A percentile compares a stretch with the other conserved stretches of the same genome.
Evolutionary conservation across 768 basidiomycete genomes (phyloP).

Genomic region (Vararia minispora): DNA sequence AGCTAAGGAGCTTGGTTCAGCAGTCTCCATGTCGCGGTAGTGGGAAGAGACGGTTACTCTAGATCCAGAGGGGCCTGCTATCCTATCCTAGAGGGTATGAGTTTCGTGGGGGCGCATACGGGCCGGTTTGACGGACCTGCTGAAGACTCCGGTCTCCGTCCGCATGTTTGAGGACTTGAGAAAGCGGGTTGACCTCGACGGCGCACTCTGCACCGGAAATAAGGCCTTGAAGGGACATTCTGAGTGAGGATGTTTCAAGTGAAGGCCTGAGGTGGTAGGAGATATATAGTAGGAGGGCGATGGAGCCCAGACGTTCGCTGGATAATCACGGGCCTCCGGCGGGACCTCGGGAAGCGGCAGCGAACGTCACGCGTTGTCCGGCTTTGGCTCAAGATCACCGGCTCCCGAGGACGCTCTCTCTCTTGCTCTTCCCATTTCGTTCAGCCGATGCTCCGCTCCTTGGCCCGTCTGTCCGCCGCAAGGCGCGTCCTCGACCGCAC

Average conservation of each 20-base stretch:
- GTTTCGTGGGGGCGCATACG: background rate
- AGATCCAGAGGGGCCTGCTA: constrained; percentile 62
- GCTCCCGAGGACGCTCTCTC: background rate
- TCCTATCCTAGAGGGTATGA: constrained; percentile 43
- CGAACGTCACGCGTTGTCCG: too few relatives aligned
- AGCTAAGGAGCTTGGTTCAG: constrained; percentile 32
- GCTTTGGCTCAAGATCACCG: background rate
- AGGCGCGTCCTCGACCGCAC: constrained; percentile 21
- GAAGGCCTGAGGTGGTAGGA: constrained; percentile 11
- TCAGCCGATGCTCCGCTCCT: constrained; percentile 5
- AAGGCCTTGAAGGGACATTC: constrained; percentile 68
- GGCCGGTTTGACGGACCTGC: constrained; percentile 56
- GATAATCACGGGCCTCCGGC: too few relatives aligned
- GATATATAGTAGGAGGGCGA: constrained; percentile 1
- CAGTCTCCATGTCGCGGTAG: background rate
- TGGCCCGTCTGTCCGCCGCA: background rate
- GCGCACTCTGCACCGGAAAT: constrained; percentile 89
- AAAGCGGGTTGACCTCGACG: constrained; percentile 71
- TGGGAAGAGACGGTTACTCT: constrained; percentile 31
- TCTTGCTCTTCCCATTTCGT: background rate
- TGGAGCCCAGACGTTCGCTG: too few relatives aligned
- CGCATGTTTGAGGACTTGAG: constrained; percentile 82
- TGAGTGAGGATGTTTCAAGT: background rate
- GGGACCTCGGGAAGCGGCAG: too few relatives aligned
- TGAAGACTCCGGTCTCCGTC: constrained; percentile 84